Conservation (phyloP, 495 filamentous ascomycete genomes). For the Letharia lupina region DNA sequence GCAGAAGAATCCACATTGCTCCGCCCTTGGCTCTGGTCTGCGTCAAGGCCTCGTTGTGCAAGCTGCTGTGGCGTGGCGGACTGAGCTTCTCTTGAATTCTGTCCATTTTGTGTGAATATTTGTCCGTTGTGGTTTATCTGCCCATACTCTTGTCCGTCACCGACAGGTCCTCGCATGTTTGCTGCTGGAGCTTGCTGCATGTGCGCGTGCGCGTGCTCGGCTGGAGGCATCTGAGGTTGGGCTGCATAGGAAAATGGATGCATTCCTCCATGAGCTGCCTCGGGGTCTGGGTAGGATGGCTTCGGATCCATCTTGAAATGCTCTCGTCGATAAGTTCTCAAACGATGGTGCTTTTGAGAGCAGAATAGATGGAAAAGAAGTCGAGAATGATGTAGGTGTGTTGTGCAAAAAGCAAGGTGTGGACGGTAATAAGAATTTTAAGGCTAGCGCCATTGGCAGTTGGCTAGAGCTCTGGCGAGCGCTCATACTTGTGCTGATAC, state of each 20-base stretch:
- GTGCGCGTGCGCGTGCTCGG: conserved; percentile 13
- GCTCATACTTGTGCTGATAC: background rate
- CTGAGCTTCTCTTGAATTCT: conserved; percentile 9
- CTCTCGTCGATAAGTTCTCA: background rate
- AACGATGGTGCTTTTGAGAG: background rate
- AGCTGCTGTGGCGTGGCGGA: conserved; percentile 22
- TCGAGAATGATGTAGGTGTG: background rate
- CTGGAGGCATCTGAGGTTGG: conserved; percentile 17
- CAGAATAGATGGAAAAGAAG: background rate
- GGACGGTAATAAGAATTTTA: conserved; percentile 1
- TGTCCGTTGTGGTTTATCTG: conserved; percentile 14
- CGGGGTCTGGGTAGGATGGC: conserved; percentile 11
- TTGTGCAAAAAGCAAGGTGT: conserved; percentile 1
- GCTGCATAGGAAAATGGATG: conserved; percentile 14
- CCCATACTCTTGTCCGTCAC: conserved; percentile 12
- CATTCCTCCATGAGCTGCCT: conserved; percentile 10
- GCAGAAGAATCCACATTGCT: conserved; percentile 55
- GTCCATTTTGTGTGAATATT: conserved; percentile 5
- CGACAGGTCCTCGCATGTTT: conserved; percentile 14
- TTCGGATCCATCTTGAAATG: conserved; percentile 10
- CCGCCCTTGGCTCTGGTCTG: conserved; percentile 36
- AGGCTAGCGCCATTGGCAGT: conserved; percentile 14
- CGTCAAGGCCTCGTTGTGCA: conserved; percentile 43
- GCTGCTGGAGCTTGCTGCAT: conserved; percentile 15
- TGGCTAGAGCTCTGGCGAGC: conserved; percentile 5